Percentiles rank a stretch among this genome's conserved stretches.
Conservation (phyloP, 192 early-diverging fungal species). For the Entomortierella chlamydospora region DNA sequence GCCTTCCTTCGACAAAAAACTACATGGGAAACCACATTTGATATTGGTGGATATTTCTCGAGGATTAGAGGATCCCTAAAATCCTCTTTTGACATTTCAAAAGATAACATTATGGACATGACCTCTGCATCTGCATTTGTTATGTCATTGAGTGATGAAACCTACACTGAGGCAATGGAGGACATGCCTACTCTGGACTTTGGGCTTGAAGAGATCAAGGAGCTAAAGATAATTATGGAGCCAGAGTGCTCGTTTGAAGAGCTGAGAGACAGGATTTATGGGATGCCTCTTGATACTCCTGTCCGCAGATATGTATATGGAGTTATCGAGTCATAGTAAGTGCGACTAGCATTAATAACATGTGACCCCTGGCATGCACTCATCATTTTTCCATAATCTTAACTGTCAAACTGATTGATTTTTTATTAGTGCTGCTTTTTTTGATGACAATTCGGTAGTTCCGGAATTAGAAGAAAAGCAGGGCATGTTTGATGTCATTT, state of each 20-base stretch:
- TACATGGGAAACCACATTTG: background rate
- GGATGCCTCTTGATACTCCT: conserved; percentile 6
- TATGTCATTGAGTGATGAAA: background rate
- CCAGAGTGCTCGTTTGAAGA: conserved; percentile 8
- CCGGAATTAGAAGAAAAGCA: conserved; percentile 13
- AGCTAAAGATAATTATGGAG: background rate
- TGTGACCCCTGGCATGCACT: background rate
- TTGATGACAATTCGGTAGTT: background rate
- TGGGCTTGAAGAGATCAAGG: background rate
- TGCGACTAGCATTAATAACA: background rate
- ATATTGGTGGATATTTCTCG: background rate
- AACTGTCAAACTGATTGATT: background rate
- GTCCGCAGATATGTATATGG: conserved; percentile 14
- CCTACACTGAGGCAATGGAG: background rate
- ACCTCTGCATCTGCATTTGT: conserved; percentile 10
- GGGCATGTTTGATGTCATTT: conserved; percentile 29
- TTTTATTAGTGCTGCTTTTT: background rate
- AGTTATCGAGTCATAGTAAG: conserved; percentile 6
- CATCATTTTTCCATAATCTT: background rate
- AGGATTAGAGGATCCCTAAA: background rate
- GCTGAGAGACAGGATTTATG: conserved; percentile 9
- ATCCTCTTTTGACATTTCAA: conserved; percentile 8
- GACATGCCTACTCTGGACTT: background rate
- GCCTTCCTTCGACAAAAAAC: conserved; percentile 15
- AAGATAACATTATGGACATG: conserved; percentile 16